Evolutionary conservation across 805 yeast genomes (phyloP).

Genomic region (Saturnispora saitoi): DNA sequence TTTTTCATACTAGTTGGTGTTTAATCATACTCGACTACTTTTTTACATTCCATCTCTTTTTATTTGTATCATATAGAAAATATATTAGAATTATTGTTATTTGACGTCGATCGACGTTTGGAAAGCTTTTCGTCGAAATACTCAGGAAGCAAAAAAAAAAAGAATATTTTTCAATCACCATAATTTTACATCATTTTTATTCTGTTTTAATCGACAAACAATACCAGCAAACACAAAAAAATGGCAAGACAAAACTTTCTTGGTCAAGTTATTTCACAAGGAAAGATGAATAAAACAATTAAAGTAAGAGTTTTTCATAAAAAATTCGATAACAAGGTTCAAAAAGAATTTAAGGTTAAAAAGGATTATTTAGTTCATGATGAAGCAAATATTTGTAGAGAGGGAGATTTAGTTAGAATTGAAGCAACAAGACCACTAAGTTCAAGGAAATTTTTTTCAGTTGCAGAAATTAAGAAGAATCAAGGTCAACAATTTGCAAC

Average conservation of each 20-base stretch:
- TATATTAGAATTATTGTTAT: background rate
- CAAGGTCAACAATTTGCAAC: slow-evolving; percentile 87
- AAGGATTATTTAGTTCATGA: slow-evolving; percentile 89
- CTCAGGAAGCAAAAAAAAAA: background rate
- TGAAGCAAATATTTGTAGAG: slow-evolving; percentile 83
- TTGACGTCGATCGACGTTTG: background rate
- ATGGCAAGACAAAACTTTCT: slow-evolving; percentile 89
- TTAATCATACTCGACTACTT: too few species aligned
- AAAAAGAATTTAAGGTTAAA: slow-evolving; percentile 68
- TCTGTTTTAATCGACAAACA: too few species aligned
- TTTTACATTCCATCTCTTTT: background rate
- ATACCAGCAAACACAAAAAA: background rate
- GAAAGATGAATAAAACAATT: slow-evolving; percentile 92
- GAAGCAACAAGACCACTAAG: slow-evolving; percentile 83
- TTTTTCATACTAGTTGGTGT: background rate
- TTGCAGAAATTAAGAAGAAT: slow-evolving; percentile 82
- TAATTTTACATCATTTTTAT: background rate
- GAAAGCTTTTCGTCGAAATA: background rate
- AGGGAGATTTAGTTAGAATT: slow-evolving; percentile 92
- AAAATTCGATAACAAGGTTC: slow-evolving; percentile 60
- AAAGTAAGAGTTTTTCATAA: slow-evolving; percentile 82
- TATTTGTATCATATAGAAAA: background rate
- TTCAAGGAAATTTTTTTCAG: slow-evolving; percentile 74
- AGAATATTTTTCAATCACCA: background rate
- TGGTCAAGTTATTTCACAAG: slow-evolving; percentile 92